These are phyloP conservation scores for Allantophomopsis cytisporea DNA, from an alignment of 2,329 filamentous ascomycete species.

Conservation along the genomic window DNA sequence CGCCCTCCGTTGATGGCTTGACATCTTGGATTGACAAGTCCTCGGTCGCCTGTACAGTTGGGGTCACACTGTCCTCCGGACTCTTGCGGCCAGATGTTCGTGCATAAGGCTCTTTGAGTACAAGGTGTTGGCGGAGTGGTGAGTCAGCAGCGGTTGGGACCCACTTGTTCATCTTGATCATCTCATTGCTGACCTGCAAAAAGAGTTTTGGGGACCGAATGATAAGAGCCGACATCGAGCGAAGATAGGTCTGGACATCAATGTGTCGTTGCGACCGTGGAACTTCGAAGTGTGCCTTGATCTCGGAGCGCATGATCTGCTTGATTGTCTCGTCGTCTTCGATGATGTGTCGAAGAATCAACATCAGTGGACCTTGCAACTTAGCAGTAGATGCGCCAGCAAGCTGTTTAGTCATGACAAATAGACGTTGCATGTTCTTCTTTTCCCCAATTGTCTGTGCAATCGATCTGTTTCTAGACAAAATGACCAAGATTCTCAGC, in stretches of 20 bases:
- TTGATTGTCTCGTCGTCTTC: constrained; percentile 87
- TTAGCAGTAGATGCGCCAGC: constrained; percentile 65
- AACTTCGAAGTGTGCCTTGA: constrained; percentile 60
- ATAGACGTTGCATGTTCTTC: constrained; percentile 77
- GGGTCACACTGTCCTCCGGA: constrained; percentile 15
- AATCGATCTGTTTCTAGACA: constrained; percentile 67
- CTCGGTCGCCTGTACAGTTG: constrained; percentile 19
- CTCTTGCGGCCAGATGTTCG: constrained; percentile 4
- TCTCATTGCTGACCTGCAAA: constrained; percentile 75
- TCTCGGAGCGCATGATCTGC: constrained; percentile 85
- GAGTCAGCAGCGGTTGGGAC: constrained; percentile 19
- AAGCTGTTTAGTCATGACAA: constrained; percentile 91
- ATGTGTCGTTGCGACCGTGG: constrained; percentile 36
- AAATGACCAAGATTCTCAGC: constrained; percentile 69
- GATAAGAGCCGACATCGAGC: constrained; percentile 65
- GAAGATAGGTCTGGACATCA: constrained; percentile 62
- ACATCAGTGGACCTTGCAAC: constrained; percentile 51
- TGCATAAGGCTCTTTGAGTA: constrained; percentile 12
- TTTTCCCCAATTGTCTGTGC: constrained; percentile 73
- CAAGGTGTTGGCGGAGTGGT: constrained; percentile 26
- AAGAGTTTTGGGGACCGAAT: constrained; percentile 77
- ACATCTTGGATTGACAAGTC: constrained; percentile 28
- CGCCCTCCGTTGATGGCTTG: constrained; percentile 44
- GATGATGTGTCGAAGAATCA: constrained; percentile 81
- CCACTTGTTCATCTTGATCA: constrained; percentile 61